phyloP scores from a whole-genome alignment of 164 flowering plant genomes.

The Umbellularia californica region DNA sequence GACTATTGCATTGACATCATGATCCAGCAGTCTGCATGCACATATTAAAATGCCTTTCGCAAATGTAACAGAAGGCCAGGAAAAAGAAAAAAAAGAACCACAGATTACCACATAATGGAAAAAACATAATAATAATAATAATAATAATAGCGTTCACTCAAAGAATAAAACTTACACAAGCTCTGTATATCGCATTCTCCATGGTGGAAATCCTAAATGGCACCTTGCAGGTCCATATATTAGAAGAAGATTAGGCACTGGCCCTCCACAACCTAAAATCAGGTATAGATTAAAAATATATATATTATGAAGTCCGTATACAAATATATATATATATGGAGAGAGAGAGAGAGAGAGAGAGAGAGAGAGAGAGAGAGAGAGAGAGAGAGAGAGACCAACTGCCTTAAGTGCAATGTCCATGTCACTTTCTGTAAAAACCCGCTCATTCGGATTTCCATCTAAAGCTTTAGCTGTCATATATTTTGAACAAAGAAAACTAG shows the following conservation, averaged over 20 bases:
- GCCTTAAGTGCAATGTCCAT: slow-evolving; percentile 54
- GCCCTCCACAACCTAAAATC: slow-evolving; percentile 56
- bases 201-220: slow-evolving; percentile 89
- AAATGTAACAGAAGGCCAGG: not conserved
- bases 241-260: slow-evolving; percentile 76
- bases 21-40: not conserved
- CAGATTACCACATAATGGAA: not conserved
- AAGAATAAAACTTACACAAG: slow-evolving; percentile 57
- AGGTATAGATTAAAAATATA: not conserved
- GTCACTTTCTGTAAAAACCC: slow-evolving; percentile 51
- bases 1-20: not conserved
- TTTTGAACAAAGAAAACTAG: slow-evolving; percentile 52
- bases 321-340: too few species aligned
- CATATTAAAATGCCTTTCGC: too few species aligned
- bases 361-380: slow-evolving; percentile 22
- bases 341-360: slow-evolving; percentile 21
- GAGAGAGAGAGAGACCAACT: slow-evolving; percentile 44
- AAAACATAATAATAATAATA: not conserved
- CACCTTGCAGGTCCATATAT: slow-evolving; percentile 84
- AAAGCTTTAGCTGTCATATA: slow-evolving; percentile 25
- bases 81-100: not conserved
- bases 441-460: slow-evolving; percentile 24
- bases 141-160: not conserved
- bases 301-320: not conserved
- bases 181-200: slow-evolving; percentile 91